A percentile compares a stretch with the other conserved stretches of the same genome.
Evolutionary conservation across 192 early-diverging fungal genomes (phyloP).

Genomic region (Phycomyces blakesleeanus): DNA sequence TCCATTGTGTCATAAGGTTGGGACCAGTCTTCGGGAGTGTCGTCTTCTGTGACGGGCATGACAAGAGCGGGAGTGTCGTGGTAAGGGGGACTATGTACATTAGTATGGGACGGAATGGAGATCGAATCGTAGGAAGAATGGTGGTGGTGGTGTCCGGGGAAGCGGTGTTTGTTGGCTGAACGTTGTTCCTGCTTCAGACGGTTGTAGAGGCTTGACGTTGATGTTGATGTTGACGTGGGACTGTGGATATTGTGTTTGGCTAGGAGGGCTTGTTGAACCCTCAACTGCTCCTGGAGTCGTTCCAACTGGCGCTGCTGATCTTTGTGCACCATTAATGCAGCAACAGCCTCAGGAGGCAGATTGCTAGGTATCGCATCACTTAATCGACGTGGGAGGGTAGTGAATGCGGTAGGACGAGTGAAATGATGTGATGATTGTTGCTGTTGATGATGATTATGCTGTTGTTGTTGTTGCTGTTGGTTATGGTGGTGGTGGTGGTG

Average conservation of each 20-base stretch:
- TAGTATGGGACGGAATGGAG: constrained; percentile 11
- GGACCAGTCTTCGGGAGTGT: neutral
- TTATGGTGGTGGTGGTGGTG: neutral
- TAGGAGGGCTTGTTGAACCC: constrained; percentile 6
- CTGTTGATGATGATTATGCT: neutral
- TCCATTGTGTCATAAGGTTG: neutral
- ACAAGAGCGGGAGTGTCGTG: constrained; percentile 6
- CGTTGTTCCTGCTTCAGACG: neutral
- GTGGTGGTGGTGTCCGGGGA: constrained; percentile 2
- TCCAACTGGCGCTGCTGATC: constrained; percentile 5
- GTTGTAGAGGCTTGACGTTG: neutral
- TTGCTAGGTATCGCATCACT: too few species aligned
- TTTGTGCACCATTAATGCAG: constrained; percentile 8
- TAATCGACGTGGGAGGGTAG: too few species aligned
- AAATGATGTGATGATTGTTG: neutral
- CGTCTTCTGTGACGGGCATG: constrained; percentile 17
- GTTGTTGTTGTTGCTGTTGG: neutral
- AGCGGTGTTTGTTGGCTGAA: neutral
- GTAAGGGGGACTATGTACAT: neutral
- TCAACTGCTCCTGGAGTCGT: constrained; percentile 7
- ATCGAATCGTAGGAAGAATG: constrained; percentile 6
- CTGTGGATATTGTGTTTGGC: constrained; percentile 1
- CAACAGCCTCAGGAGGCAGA: neutral
- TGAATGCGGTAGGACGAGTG: too few species aligned
- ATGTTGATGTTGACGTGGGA: neutral